Conservation (phyloP, 129 eudicot genomes). For the Flaveria ramosissima region DNA sequence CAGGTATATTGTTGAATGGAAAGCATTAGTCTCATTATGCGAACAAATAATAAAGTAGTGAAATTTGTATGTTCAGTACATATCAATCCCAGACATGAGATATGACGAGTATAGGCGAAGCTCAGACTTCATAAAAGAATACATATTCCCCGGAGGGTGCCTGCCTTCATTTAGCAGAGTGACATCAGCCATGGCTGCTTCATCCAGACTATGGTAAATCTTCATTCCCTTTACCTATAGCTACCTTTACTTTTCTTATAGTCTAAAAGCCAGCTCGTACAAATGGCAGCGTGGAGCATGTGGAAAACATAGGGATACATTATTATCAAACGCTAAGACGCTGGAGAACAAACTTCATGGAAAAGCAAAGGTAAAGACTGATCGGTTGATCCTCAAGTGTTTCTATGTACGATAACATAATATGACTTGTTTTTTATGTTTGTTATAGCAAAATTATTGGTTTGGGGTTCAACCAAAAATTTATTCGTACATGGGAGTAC, state of each 20-base stretch:
- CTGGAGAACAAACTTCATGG: slow-evolving; percentile 79
- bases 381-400: background rate
- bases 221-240: background rate
- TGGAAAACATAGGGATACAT: slow-evolving; percentile 86
- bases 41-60: background rate
- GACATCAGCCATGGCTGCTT: slow-evolving; percentile 84
- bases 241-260: background rate
- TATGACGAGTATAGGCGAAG: slow-evolving; percentile 79
- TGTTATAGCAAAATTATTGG: slow-evolving; percentile 55
- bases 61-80: slow-evolving; percentile 44
- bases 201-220: slow-evolving; percentile 77
- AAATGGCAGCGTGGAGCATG: slow-evolving; percentile 75
- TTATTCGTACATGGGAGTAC: slow-evolving; percentile 90
- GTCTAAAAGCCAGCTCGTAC: background rate
- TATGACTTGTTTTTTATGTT: background rate
- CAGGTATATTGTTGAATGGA: slow-evolving; percentile 47
- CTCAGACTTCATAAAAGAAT: slow-evolving; percentile 84
- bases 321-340: slow-evolving; percentile 78
- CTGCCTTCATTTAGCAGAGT: slow-evolving; percentile 85
- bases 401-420: background rate
- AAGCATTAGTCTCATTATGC: background rate
- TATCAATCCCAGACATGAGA: slow-evolving; percentile 80
- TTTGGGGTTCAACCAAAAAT: slow-evolving; percentile 82
- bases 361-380: slow-evolving; percentile 55
- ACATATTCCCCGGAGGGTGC: slow-evolving; percentile 91